phyloP scores from a whole-genome alignment of 768 basidiomycete species.

The Mycena amicta region DNA sequence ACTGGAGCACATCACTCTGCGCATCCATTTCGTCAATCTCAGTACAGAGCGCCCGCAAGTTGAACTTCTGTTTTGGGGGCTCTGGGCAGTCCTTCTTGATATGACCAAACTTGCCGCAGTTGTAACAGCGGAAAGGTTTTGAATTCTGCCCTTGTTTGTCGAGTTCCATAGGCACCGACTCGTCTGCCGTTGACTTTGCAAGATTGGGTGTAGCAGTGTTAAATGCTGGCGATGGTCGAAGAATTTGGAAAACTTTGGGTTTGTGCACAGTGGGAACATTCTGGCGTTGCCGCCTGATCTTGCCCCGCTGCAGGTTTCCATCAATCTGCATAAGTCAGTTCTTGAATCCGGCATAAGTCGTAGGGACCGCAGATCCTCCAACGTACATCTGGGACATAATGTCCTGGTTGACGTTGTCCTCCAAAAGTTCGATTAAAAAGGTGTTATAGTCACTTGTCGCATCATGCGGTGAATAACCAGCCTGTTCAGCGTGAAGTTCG shows the following conservation, averaged over 20 bases:
- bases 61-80: not conserved
- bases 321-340: not conserved
- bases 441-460: not conserved
- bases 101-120: not conserved
- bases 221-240: no score
- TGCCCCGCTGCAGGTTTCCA: not conserved
- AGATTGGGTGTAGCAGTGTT: not conserved
- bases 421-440: not conserved
- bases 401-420: not conserved
- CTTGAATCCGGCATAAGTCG: not conserved
- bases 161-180: not conserved
- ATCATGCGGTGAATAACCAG: not conserved
- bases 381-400: not conserved
- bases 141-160: not conserved
- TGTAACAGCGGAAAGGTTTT: not conserved
- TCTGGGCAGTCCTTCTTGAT: not conserved
- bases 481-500: not conserved
- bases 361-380: not conserved
- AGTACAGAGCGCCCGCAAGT: not conserved
- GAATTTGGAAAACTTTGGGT: not conserved
- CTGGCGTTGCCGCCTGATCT: not conserved
- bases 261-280: not conserved
- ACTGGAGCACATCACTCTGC: not conserved
- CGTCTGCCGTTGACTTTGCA: not conserved
- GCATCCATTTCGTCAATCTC: not conserved